Percentiles rank a stretch among this genome's conserved stretches.
Conservation (phyloP, 179 eudicot genomes). For the Beta macrorhiza region DNA sequence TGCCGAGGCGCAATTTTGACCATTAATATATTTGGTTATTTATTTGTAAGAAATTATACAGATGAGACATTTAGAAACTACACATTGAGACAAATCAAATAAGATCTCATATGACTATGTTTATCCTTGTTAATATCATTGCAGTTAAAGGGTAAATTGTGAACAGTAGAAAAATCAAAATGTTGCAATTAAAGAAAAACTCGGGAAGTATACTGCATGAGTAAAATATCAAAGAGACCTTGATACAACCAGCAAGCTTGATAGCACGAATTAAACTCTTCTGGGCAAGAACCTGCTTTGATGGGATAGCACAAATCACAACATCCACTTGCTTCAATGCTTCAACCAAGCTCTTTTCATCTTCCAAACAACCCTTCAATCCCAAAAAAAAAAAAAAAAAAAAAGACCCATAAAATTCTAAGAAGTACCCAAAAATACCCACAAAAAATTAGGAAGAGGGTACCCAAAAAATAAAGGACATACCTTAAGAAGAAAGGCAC, state of each 20-base stretch:
- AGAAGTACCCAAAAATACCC: slow-evolving; percentile 4
- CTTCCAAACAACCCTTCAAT: slow-evolving; percentile 73
- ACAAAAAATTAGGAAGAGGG: slow-evolving; percentile 8
- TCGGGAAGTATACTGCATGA: background rate
- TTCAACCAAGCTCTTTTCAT: slow-evolving; percentile 58
- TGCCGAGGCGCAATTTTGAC: too few relatives aligned
- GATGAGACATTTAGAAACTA: too few relatives aligned
- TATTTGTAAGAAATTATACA: too few relatives aligned
- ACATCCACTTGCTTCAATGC: slow-evolving; percentile 78
- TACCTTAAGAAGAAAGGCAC: slow-evolving; percentile 55
- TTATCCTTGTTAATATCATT: too few relatives aligned
- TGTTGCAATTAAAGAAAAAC: too few relatives aligned
- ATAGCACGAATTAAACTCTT: slow-evolving; percentile 62
- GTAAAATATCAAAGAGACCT: slow-evolving; percentile 37
- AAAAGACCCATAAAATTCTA: background rate
- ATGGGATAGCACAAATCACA: slow-evolving; percentile 67
- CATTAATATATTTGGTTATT: too few relatives aligned
- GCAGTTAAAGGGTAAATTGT: too few relatives aligned
- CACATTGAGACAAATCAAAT: too few relatives aligned
- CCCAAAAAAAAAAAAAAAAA: background rate
- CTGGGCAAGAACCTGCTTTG: slow-evolving; percentile 63
- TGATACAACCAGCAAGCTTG: slow-evolving; percentile 58
- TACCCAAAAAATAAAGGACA: background rate
- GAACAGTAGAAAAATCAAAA: too few relatives aligned
- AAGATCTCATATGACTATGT: too few relatives aligned